These are phyloP conservation scores for Trebouxia gelatinosa DNA, from an alignment of 163 green algal genomes.

Conservation along the genomic window DNA sequence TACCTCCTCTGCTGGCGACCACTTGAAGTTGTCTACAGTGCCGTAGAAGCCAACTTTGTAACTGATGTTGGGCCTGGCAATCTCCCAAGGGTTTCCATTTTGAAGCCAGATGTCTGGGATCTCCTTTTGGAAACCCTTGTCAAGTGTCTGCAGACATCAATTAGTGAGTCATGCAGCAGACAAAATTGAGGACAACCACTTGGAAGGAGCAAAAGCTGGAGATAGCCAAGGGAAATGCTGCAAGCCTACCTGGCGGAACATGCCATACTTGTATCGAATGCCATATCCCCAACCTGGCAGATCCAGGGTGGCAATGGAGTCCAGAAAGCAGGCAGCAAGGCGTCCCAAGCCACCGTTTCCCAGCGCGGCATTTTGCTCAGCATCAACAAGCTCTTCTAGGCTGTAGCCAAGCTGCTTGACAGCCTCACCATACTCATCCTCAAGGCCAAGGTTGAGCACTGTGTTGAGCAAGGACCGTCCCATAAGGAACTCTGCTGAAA, in stretches of 20 bases:
- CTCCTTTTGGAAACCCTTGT: constrained; percentile 70
- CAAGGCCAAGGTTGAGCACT: constrained; percentile 82
- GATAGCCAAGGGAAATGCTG: neutral
- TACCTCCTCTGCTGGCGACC: constrained; percentile 70
- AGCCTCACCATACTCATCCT: constrained; percentile 71
- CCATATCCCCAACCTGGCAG: constrained; percentile 95
- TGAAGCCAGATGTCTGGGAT: constrained; percentile 92
- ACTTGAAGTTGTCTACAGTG: constrained; percentile 54
- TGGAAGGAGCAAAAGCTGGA: neutral
- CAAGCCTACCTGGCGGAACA: constrained; percentile 90
- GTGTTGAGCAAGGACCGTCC: constrained; percentile 89
- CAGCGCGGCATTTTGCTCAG: constrained; percentile 82
- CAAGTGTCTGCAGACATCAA: neutral
- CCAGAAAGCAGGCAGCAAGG: constrained; percentile 97
- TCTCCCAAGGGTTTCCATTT: constrained; percentile 92
- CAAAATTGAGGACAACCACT: no score
- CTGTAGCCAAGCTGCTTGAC: constrained; percentile 59
- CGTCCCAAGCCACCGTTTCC: constrained; percentile 95
- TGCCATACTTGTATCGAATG: constrained; percentile 95
- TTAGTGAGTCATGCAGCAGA: no score
- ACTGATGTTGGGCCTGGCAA: constrained; percentile 64
- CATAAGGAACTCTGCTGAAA: constrained; percentile 96
- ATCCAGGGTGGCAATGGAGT: constrained; percentile 98
- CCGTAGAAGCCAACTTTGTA: constrained; percentile 71
- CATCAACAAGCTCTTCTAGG: constrained; percentile 66